These are phyloP conservation scores for Chrysoporthe deuterocubensis DNA, from an alignment of 2,329 filamentous ascomycete species.

Conservation along the genomic window DNA sequence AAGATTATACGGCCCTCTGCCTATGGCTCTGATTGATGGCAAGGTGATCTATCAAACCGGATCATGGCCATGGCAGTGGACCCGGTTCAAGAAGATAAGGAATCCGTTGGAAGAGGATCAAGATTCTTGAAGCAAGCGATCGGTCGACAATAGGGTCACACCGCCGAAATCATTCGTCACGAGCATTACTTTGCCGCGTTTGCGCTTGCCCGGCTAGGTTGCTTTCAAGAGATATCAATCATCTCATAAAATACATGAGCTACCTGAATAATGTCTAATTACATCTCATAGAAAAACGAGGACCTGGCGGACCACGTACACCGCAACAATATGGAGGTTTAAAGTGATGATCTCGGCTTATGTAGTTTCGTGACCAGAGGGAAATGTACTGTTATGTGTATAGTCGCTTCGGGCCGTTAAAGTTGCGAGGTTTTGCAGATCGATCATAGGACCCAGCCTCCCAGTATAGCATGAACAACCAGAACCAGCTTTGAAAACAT, in stretches of 20 bases:
- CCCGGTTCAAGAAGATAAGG: constrained; percentile 54
- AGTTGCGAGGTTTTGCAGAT: constrained; percentile 17
- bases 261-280: constrained; percentile 34
- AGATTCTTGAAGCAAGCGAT: not conserved
- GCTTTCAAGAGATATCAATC: not conserved
- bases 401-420: constrained; percentile 10
- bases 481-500: constrained; percentile 26
- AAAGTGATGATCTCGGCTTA: constrained; percentile 16
- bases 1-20: constrained; percentile 82
- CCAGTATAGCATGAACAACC: constrained; percentile 26
- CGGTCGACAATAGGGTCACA: not conserved
- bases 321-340: constrained; percentile 4
- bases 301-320: constrained; percentile 1
- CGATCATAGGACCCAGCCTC: constrained; percentile 16
- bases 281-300: constrained; percentile 32
- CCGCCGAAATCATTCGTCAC: not conserved
- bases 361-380: constrained; percentile 16
- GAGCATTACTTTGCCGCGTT: not conserved
- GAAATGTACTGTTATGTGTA: not conserved
- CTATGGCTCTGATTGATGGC: constrained; percentile 80
- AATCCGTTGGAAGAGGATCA: constrained; percentile 35
- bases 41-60: constrained; percentile 69
- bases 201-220: not conserved
- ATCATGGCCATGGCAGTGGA: constrained; percentile 49
- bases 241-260: not conserved